A percentile compares a stretch with the other conserved stretches of the same genome.
These are phyloP conservation scores for Hymenoscyphus scutula DNA, from an alignment of 2,329 filamentous ascomycete genomes.

Conservation along the genomic window DNA sequence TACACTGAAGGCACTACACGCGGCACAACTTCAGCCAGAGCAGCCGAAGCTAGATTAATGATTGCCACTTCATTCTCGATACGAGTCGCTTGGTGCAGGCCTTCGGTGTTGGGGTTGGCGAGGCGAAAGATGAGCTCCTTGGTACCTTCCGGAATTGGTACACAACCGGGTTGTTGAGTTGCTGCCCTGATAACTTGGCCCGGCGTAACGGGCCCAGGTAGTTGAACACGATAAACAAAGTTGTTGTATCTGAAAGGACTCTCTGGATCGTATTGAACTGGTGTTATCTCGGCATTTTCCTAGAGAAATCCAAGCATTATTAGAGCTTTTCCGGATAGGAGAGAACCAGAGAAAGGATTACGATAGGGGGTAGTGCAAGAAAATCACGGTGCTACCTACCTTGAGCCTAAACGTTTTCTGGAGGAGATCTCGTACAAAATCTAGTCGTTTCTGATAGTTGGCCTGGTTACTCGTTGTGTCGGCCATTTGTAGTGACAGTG, in stretches of 20 bases:
- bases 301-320: conserved; percentile 2
- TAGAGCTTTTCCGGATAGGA: neutral
- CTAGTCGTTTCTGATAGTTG: conserved; percentile 19
- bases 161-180: neutral
- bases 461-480: conserved; percentile 24
- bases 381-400: neutral
- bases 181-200: neutral
- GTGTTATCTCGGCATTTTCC: conserved; percentile 23
- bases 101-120: neutral
- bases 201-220: conserved; percentile 28
- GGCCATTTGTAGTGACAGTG: neutral
- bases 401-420: conserved; percentile 11
- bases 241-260: conserved; percentile 39
- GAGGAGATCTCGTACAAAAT: conserved; percentile 12
- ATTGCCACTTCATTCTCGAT: neutral
- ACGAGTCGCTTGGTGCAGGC: neutral
- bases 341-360: neutral
- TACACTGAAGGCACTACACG: conserved; percentile 26
- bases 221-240: conserved; percentile 36
- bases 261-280: conserved; percentile 37
- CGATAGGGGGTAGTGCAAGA: no score
- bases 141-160: neutral
- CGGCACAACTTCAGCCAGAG: neutral
- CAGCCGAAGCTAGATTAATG: neutral
- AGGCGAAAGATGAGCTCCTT: neutral